Conservation (phyloP, 1,284 basidiomycete genomes). For the Apiotrichum brassicae region DNA sequence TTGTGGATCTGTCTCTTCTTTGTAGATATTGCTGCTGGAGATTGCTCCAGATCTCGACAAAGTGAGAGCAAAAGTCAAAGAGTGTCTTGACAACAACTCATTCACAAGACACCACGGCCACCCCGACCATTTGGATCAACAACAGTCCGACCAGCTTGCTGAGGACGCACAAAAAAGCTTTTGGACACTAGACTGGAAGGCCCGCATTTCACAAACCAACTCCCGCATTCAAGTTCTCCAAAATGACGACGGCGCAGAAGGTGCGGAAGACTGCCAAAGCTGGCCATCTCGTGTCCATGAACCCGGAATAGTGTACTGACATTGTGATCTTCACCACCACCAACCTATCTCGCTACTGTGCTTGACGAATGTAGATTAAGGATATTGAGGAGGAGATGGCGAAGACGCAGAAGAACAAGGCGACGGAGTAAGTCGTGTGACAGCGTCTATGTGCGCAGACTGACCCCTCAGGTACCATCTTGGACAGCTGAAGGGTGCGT, state of each 20-base stretch:
- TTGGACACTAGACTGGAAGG: too few species aligned
- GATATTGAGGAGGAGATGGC: slow-evolving; percentile 49
- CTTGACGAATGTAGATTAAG: slow-evolving; percentile 33
- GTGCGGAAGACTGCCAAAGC: slow-evolving; percentile 16
- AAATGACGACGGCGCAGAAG: slow-evolving; percentile 47
- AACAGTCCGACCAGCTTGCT: too few species aligned
- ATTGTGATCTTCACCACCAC: background rate
- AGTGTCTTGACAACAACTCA: too few species aligned
- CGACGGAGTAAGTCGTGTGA: slow-evolving; percentile 43
- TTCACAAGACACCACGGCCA: too few species aligned
- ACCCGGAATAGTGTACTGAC: background rate
- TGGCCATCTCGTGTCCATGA: too few species aligned
- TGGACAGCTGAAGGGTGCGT: slow-evolving; percentile 75
- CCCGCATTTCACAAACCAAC: too few species aligned
- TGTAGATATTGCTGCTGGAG: too few species aligned
- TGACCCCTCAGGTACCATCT: slow-evolving; percentile 66
- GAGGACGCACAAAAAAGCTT: too few species aligned
- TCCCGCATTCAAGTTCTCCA: slow-evolving; percentile 8
- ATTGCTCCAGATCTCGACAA: too few species aligned
- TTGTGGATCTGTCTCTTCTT: too few species aligned
- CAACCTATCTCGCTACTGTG: background rate
- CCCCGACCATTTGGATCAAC: too few species aligned
- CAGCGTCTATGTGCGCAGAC: background rate
- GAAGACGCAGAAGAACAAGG: slow-evolving; percentile 81
- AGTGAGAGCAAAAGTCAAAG: too few species aligned